Evolutionary conservation across 176 grass and related monocot genomes (phyloP).

Genomic region (Triticum timopheevii): DNA sequence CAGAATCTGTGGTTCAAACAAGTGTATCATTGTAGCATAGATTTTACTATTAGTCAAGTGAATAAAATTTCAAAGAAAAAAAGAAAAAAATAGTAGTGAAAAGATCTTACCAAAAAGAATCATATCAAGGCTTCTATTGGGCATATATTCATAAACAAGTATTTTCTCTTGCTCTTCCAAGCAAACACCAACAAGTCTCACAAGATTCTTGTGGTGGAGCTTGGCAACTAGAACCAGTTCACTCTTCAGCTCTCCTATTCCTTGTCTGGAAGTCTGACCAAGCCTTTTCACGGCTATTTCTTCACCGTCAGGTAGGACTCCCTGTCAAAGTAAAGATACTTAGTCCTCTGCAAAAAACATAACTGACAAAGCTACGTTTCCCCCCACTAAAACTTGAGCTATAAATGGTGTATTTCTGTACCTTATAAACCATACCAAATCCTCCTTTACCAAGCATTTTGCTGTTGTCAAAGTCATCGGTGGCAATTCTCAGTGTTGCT

Average conservation of each 20-base stretch:
- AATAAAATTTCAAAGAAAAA: background rate
- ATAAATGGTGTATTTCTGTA: background rate
- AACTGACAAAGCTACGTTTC: background rate
- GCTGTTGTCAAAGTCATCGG: slow-evolving; percentile 43
- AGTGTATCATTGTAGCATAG: background rate
- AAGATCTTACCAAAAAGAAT: slow-evolving; percentile 29
- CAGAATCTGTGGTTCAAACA: background rate
- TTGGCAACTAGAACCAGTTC: slow-evolving; percentile 42
- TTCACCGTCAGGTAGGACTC: slow-evolving; percentile 25
- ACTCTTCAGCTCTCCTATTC: slow-evolving; percentile 41
- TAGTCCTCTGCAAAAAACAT: background rate
- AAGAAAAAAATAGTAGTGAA: background rate
- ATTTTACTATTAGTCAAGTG: background rate
- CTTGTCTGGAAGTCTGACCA: slow-evolving; percentile 26
- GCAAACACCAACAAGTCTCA: slow-evolving; percentile 43
- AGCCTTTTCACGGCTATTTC: slow-evolving; percentile 49
- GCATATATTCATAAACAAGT: slow-evolving; percentile 44
- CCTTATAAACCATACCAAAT: slow-evolving; percentile 74
- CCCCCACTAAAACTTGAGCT: background rate
- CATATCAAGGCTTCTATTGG: slow-evolving; percentile 41
- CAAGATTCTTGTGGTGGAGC: slow-evolving; percentile 51
- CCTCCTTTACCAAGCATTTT: slow-evolving; percentile 68
- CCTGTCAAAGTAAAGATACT: slow-evolving; percentile 2
- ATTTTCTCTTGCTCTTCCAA: slow-evolving; percentile 42
- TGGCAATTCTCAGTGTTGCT: slow-evolving; percentile 47